Conservation (phyloP, 768 basidiomycete species). For the Boletus pseudo-olivaceus region DNA sequence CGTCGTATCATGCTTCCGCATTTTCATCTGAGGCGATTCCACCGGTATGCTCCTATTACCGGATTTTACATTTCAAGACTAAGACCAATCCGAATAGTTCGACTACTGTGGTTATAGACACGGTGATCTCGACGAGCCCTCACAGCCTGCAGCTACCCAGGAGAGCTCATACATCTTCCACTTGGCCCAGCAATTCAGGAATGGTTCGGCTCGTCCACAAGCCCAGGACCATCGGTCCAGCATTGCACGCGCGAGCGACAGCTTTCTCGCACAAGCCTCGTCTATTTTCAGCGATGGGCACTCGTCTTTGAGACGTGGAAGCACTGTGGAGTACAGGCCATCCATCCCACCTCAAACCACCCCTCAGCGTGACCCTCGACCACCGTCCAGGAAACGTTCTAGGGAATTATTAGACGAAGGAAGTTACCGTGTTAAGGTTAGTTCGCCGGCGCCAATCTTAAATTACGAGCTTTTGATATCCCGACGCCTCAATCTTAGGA, state of each 20-base stretch:
- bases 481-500: constrained; percentile 26
- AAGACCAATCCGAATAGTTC: constrained; percentile 8
- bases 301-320: constrained; percentile 16
- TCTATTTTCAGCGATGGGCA: constrained; percentile 27
- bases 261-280: constrained; percentile 31
- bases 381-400: constrained; percentile 32
- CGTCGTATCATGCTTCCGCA: constrained; percentile 12
- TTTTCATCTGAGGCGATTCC: constrained; percentile 14
- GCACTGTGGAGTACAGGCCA: constrained; percentile 15
- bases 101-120: constrained; percentile 18
- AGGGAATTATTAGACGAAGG: constrained; percentile 28
- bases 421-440: constrained; percentile 31
- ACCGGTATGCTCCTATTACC: constrained; percentile 14
- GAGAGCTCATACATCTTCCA: constrained; percentile 20
- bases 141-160: constrained; percentile 13
- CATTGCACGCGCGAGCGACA: constrained; percentile 33
- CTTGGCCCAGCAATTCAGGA: constrained; percentile 23
- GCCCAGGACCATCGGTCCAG: constrained; percentile 30
- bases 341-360: constrained; percentile 14
- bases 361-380: constrained; percentile 16
- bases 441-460: constrained; percentile 28
- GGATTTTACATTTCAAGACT: constrained; percentile 1
- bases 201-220: constrained; percentile 18
- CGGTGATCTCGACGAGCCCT: constrained; percentile 10
- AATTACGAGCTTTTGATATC: constrained; percentile 23